Percentiles rank a stretch among this genome's conserved stretches.
phyloP scores from a whole-genome alignment of 1,284 basidiomycete genomes.

The Agaricales sp. region DNA sequence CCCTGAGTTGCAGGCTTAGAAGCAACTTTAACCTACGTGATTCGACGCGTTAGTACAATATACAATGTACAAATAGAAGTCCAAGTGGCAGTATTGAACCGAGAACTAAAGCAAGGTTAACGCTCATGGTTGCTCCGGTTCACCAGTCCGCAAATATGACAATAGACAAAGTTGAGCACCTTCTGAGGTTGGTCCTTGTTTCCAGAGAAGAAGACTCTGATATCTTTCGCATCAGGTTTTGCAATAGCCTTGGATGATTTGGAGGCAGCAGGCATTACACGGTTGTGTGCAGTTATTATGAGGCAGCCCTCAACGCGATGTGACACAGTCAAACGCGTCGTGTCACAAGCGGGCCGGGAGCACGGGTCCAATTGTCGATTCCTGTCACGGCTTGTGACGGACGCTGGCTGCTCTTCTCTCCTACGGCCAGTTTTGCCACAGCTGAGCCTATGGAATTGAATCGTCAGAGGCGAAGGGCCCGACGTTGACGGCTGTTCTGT shows the following conservation, averaged over 20 bases:
- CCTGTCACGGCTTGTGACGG: too few relatives aligned
- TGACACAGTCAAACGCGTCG: neutral
- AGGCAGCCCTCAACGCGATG: neutral
- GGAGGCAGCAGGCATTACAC: slow-evolving; percentile 9
- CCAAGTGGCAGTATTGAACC: too few relatives aligned
- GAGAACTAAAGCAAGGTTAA: too few relatives aligned
- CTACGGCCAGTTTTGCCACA: neutral
- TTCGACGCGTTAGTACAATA: neutral
- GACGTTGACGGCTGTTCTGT: neutral
- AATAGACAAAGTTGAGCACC: neutral
- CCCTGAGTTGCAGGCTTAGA: neutral
- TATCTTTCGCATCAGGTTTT: slow-evolving; percentile 27
- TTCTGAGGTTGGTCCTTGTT: neutral
- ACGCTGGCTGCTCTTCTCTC: neutral
- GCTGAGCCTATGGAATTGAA: too few relatives aligned
- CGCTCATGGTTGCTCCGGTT: too few relatives aligned
- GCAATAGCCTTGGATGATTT: slow-evolving; percentile 5
- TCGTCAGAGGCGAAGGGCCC: too few relatives aligned
- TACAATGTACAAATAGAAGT: too few relatives aligned
- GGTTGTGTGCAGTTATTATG: neutral
- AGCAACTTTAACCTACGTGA: neutral
- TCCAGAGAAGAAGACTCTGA: slow-evolving; percentile 33
- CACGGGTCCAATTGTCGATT: neutral
- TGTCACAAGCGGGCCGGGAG: neutral
- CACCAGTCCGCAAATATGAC: too few relatives aligned